Percentiles rank a stretch among this genome's conserved stretches.
phyloP scores from a whole-genome alignment of 495 filamentous ascomycete species.

The Viridothelium virens region DNA sequence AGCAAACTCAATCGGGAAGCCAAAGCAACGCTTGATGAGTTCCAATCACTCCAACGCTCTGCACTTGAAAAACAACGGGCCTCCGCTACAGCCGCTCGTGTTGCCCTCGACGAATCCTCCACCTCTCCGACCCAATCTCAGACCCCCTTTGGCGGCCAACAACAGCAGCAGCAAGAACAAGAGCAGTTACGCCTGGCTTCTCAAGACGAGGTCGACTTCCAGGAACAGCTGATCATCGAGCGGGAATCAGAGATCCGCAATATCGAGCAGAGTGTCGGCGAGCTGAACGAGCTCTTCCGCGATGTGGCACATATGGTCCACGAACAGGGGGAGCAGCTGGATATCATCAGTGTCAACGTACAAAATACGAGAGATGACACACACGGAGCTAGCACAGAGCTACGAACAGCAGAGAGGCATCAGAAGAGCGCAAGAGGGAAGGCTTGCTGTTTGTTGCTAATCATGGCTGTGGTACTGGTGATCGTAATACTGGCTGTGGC shows the following conservation, averaged over 20 bases:
- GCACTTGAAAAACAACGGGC: conserved; percentile 89
- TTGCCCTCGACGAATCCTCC: conserved; percentile 52
- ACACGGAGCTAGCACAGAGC: conserved; percentile 73
- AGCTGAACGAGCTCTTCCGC: conserved; percentile 91
- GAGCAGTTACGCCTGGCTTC: conserved; percentile 74
- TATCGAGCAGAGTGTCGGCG: conserved; percentile 91
- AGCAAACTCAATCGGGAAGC: conserved; percentile 91
- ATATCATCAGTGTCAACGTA: conserved; percentile 83
- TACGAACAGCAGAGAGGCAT: conserved; percentile 73
- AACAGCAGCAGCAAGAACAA: conserved; percentile 59
- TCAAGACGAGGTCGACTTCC: conserved; percentile 96
- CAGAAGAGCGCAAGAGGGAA: conserved; percentile 90
- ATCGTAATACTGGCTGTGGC: conserved; percentile 82
- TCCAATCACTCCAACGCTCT: conserved; percentile 79
- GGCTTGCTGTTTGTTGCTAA: conserved; percentile 85
- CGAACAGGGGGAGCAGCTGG: conserved; percentile 84
- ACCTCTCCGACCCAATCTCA: conserved; percentile 25
- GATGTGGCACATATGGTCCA: conserved; percentile 94
- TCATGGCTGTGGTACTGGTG: conserved; percentile 77
- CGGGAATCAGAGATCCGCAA: conserved; percentile 93
- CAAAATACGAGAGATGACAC: conserved; percentile 71
- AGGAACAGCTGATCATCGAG: conserved; percentile 89
- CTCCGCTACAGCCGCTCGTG: conserved; percentile 69
- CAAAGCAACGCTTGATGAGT: conserved; percentile 74
- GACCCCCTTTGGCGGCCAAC: conserved; percentile 24